phyloP scores from a whole-genome alignment of 768 basidiomycete genomes.

The Mycena albidolilacea region DNA sequence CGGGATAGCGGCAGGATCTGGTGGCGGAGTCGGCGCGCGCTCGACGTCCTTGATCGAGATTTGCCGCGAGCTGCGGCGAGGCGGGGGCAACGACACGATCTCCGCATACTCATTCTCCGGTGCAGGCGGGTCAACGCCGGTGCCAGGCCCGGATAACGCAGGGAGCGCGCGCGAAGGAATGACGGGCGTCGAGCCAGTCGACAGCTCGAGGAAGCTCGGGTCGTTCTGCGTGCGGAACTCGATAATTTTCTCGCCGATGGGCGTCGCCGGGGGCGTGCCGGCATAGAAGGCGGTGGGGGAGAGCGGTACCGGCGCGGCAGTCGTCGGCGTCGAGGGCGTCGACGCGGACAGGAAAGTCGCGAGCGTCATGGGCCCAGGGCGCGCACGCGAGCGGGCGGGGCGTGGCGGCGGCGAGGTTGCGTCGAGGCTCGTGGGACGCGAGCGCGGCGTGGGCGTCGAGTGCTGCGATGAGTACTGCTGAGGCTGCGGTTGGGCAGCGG shows the following conservation, averaged over 20 bases:
- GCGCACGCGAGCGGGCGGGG: slow-evolving; percentile 10
- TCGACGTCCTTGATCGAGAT: slow-evolving; percentile 46
- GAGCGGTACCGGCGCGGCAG: slow-evolving; percentile 38
- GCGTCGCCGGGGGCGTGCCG: slow-evolving; percentile 54
- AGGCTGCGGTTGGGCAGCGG: slow-evolving; percentile 40
- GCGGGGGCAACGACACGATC: slow-evolving; percentile 72
- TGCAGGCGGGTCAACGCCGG: slow-evolving; percentile 32
- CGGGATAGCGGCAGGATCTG: slow-evolving; percentile 49
- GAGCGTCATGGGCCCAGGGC: slow-evolving; percentile 32
- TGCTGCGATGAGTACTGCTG: slow-evolving; percentile 43
- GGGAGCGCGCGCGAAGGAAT: slow-evolving; percentile 45
- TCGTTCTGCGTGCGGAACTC: slow-evolving; percentile 59
- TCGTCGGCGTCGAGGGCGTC: slow-evolving; percentile 48
- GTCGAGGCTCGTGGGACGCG: slow-evolving; percentile 38
- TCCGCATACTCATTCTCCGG: slow-evolving; percentile 45
- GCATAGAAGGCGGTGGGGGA: slow-evolving; percentile 30
- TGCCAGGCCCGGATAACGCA: slow-evolving; percentile 38
- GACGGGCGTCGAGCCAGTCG: slow-evolving; percentile 61
- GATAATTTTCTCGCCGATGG: slow-evolving; percentile 78
- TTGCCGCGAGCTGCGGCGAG: slow-evolving; percentile 71
- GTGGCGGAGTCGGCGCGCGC: slow-evolving; percentile 35
- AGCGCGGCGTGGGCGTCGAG: slow-evolving; percentile 27
- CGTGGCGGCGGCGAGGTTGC: background rate
- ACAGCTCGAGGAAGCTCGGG: slow-evolving; percentile 72
- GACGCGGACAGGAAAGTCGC: slow-evolving; percentile 42